Percentiles rank a stretch among this genome's conserved stretches.
Evolutionary conservation across 2,329 filamentous ascomycete genomes (phyloP).

Genomic region (Colletotrichum sp.): DNA sequence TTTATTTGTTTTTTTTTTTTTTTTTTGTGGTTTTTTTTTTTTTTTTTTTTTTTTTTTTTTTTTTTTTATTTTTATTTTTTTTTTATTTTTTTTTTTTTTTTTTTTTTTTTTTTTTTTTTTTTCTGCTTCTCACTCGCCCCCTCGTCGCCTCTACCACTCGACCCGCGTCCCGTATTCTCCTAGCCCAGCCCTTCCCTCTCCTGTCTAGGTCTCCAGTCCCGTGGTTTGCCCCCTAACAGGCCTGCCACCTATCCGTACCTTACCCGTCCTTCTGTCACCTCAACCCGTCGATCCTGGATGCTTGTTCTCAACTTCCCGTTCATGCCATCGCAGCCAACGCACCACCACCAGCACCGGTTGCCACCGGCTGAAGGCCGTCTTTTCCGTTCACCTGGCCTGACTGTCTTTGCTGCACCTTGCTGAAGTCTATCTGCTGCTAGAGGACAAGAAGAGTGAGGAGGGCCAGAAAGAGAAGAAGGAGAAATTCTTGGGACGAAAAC

Average conservation of each 20-base stretch:
- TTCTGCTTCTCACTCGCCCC: not conserved
- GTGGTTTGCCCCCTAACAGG: not conserved
- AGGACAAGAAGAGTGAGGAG: not conserved
- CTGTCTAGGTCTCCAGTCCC: not conserved
- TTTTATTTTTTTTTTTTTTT: not conserved
- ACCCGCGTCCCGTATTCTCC: not conserved
- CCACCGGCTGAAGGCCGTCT: slow-evolving; percentile 13
- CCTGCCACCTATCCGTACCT: not conserved
- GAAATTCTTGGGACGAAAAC: slow-evolving; percentile 15
- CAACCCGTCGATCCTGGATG: slow-evolving; percentile 16
- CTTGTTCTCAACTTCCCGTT: slow-evolving; percentile 9
- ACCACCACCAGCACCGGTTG: not conserved
- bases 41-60: no score
- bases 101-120: not conserved
- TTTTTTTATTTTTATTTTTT: no score
- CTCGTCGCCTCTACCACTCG: not conserved
- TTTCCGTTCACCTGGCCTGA: not conserved
- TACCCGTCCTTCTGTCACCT: not conserved
- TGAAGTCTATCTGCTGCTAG: not conserved
- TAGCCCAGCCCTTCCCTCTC: not conserved
- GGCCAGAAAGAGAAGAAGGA: not conserved
- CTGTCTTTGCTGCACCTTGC: not conserved
- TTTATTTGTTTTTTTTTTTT: no score
- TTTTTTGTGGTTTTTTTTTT: no score
- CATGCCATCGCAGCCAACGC: not conserved